Evolutionary conservation across 2,329 filamentous ascomycete species (phyloP).

Genomic region (Beauveria asiatica): DNA sequence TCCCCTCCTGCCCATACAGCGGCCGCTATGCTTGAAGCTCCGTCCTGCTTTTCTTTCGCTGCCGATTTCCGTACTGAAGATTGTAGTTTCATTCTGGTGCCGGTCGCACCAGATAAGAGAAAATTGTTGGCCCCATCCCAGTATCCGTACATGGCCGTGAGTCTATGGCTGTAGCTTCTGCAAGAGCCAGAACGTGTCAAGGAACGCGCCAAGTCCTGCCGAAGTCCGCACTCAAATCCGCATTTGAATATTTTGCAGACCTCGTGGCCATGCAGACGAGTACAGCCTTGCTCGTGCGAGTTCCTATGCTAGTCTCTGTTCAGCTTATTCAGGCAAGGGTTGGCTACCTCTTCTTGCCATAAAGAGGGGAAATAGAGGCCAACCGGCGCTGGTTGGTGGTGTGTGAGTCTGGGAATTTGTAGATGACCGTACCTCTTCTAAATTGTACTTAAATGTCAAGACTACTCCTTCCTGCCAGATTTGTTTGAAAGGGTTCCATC

Average conservation of each 20-base stretch:
- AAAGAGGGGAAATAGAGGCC: conserved; percentile 3
- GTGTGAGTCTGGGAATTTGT: neutral
- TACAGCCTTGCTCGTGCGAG: conserved; percentile 8
- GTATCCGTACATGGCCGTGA: neutral
- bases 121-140: neutral
- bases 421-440: neutral
- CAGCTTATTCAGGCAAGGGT: neutral
- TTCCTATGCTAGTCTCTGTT: conserved; percentile 9
- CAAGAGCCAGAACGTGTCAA: neutral
- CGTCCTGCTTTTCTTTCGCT: neutral
- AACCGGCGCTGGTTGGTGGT: neutral
- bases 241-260: neutral
- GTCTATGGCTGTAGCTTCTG: neutral
- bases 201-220: conserved; percentile 1
- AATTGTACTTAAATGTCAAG: neutral
- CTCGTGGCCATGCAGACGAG: conserved; percentile 2
- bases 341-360: neutral
- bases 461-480: neutral
- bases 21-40: neutral
- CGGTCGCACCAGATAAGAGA: neutral
- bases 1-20: neutral
- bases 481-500: neutral
- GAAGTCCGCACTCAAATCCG: conserved; percentile 6
- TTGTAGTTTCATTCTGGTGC: neutral
- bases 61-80: neutral